Evolutionary conservation across 768 basidiomycete species (phyloP).

Genomic region (Porpolomopsis calyptriformis): DNA sequence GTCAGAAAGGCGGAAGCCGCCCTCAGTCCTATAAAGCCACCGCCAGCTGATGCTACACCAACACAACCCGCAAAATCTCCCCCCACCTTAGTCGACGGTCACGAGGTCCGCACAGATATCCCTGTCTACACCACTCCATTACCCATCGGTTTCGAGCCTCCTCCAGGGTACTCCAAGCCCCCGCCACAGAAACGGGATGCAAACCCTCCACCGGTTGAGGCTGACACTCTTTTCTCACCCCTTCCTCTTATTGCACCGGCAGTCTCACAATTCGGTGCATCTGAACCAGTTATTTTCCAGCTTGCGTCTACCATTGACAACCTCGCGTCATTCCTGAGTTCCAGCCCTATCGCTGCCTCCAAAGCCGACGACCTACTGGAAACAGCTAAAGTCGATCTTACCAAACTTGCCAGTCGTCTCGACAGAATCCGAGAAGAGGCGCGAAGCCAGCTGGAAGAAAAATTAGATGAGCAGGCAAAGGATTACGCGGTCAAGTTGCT

Average conservation of each 20-base stretch:
- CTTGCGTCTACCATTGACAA: constrained; percentile 89
- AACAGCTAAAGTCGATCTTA: constrained; percentile 71
- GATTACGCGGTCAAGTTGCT: constrained; percentile 77
- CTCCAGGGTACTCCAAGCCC: constrained; percentile 74
- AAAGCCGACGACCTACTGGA: constrained; percentile 70
- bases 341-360: constrained; percentile 55
- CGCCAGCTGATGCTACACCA: constrained; percentile 8
- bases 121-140: constrained; percentile 59
- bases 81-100: constrained; percentile 13
- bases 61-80: constrained; percentile 12
- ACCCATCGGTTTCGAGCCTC: constrained; percentile 91
- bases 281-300: constrained; percentile 89
- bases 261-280: constrained; percentile 56
- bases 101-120: too few relatives aligned
- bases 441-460: constrained; percentile 45
- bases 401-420: constrained; percentile 64
- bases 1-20: constrained; percentile 66
- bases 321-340: constrained; percentile 73
- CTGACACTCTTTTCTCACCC: constrained; percentile 20
- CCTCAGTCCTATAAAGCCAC: constrained; percentile 31
- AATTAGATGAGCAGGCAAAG: constrained; percentile 71
- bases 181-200: constrained; percentile 34
- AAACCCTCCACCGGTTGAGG: constrained; percentile 18
- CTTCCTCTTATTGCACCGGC: constrained; percentile 78
- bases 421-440: constrained; percentile 76